Conservation (phyloP, 805 yeast genomes). For the Spathaspora sp. region DNA sequence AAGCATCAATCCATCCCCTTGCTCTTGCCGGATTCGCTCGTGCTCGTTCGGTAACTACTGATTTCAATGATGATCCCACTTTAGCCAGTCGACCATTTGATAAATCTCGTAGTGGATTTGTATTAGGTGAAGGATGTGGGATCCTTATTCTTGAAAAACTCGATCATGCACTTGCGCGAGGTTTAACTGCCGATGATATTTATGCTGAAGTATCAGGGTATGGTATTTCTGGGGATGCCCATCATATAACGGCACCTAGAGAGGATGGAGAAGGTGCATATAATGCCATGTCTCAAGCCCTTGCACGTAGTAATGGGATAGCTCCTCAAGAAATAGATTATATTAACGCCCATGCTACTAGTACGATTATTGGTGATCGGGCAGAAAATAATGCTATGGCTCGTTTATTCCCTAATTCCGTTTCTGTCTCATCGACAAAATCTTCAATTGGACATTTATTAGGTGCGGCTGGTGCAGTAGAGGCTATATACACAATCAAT, state of each 20-base stretch:
- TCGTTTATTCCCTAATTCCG: conserved; percentile 39
- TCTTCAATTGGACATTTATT: conserved; percentile 91
- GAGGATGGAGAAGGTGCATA: conserved; percentile 81
- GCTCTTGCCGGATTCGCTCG: conserved; percentile 89
- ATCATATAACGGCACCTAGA: conserved; percentile 89
- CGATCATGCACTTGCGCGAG: conserved; percentile 68
- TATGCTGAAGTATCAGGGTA: conserved; percentile 84
- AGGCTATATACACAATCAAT: conserved; percentile 73
- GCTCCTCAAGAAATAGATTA: conserved; percentile 56
- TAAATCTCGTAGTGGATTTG: conserved; percentile 74
- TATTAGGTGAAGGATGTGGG: conserved; percentile 91
- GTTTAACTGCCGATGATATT: conserved; percentile 47
- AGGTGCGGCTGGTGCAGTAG: conserved; percentile 97
- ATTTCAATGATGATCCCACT: conserved; percentile 56
- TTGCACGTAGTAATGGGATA: conserved; percentile 46
- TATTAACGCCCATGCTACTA: conserved; percentile 96
- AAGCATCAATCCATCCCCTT: conserved; percentile 80
- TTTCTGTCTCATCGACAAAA: conserved; percentile 76
- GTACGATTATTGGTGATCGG: conserved; percentile 82
- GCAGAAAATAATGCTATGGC: conserved; percentile 81
- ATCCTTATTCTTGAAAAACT: conserved; percentile 71
- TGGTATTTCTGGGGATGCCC: conserved; percentile 88
- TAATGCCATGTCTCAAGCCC: conserved; percentile 77
- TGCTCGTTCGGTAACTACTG: conserved; percentile 73
- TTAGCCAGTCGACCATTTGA: conserved; percentile 89